These are phyloP conservation scores for Astrothelium subdiscretum DNA, from an alignment of 495 filamentous ascomycete species.

Conservation along the genomic window DNA sequence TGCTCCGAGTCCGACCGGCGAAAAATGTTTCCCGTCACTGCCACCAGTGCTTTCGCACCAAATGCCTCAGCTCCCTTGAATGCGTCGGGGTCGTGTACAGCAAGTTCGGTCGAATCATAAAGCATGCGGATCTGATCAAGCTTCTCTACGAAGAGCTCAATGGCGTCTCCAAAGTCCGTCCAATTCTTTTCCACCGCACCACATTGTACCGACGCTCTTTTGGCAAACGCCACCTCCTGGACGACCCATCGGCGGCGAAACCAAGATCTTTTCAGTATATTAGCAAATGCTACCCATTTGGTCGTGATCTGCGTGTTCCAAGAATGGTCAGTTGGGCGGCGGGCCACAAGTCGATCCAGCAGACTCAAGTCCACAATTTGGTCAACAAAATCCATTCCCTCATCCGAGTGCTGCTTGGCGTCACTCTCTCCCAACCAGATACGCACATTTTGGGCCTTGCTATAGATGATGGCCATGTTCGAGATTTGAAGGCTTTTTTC, in stretches of 20 bases:
- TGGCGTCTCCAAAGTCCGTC: not conserved
- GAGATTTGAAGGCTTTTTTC: slow-evolving; percentile 19
- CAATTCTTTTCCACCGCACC: not conserved
- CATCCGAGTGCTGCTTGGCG: not conserved
- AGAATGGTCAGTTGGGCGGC: not conserved
- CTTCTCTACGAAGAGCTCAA: not conserved
- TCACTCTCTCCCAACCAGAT: slow-evolving; percentile 12
- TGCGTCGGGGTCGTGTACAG: not conserved
- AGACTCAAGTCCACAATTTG: not conserved
- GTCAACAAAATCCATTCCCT: not conserved
- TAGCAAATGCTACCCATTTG: not conserved
- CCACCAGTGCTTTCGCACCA: not conserved
- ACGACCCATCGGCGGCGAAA: not conserved
- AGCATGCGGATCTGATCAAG: not conserved
- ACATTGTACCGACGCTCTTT: not conserved
- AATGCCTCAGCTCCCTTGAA: not conserved
- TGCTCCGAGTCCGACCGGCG: not conserved
- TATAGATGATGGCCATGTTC: slow-evolving; percentile 20
- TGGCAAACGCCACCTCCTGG: not conserved
- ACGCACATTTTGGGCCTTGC: not conserved
- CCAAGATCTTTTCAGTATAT: not conserved
- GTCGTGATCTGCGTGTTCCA: not conserved
- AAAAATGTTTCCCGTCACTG: not conserved
- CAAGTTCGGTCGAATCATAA: not conserved
- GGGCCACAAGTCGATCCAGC: not conserved